Conservation (phyloP, 1,139 yeast species). For the Yamadazyma dendronema region DNA sequence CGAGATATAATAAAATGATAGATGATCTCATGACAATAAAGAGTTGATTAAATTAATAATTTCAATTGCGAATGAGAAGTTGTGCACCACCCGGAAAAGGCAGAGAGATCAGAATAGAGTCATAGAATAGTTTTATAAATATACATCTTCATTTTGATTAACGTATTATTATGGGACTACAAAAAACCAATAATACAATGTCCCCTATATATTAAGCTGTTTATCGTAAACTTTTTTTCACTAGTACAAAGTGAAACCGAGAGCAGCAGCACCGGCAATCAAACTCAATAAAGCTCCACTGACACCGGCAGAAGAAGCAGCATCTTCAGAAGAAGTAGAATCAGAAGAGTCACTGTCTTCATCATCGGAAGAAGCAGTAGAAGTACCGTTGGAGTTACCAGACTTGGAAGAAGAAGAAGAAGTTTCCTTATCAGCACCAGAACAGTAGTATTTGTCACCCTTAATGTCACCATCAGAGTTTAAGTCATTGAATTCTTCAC, state of each 20-base stretch:
- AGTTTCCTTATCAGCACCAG: conserved; percentile 55
- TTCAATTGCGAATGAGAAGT: too few species aligned
- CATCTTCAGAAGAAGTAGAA: conserved; percentile 23
- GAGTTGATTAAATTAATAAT: too few species aligned
- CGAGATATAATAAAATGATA: conserved; percentile 6
- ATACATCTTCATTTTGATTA: too few species aligned
- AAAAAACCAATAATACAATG: too few species aligned
- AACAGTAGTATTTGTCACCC: conserved; percentile 87
- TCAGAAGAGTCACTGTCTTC: conserved; percentile 20
- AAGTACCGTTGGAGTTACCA: conserved; percentile 24
- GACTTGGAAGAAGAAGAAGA: conserved; percentile 45
- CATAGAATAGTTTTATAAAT: too few species aligned
- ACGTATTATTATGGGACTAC: conserved; percentile 3
- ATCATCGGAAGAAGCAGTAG: conserved; percentile 26
- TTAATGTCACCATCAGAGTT: conserved; percentile 74
- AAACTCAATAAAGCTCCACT: conserved; percentile 48
- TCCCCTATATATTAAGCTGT: too few species aligned
- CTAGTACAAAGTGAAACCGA: conserved; percentile 63
- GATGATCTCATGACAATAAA: conserved; percentile 8
- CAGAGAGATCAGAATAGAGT: too few species aligned
- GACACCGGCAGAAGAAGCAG: conserved; percentile 22
- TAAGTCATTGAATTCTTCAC: conserved; percentile 69
- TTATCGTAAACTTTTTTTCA: too few species aligned
- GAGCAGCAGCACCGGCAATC: conserved; percentile 60
- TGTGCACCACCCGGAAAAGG: too few species aligned